Evolutionary conservation across 2,329 filamentous ascomycete species (phyloP).

Genomic region (Elsinoe batatas): DNA sequence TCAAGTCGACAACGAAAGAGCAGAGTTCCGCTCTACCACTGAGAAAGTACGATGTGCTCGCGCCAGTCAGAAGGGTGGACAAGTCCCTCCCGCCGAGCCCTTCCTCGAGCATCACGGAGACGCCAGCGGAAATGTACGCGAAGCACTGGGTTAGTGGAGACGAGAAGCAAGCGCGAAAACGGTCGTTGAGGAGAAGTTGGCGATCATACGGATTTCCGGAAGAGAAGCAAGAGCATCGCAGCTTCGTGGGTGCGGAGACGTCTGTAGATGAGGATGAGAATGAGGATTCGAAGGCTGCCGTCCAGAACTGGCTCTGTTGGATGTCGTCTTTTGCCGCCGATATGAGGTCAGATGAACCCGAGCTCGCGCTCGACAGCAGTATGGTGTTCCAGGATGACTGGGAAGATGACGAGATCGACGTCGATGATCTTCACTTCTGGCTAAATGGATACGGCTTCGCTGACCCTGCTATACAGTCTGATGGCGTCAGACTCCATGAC

Average conservation of each 20-base stretch:
- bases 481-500: background rate
- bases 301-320: constrained; percentile 5
- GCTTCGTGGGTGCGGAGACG: background rate
- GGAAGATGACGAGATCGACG: background rate
- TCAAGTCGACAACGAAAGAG: background rate
- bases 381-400: background rate
- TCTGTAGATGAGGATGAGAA: background rate
- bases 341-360: background rate
- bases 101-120: background rate
- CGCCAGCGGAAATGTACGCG: constrained; percentile 6
- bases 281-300: background rate
- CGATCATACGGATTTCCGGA: no score
- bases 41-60: background rate
- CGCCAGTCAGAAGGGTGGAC: background rate
- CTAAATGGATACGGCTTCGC: background rate
- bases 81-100: constrained; percentile 3
- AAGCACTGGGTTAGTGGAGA: background rate
- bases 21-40: background rate
- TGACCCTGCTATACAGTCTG: background rate
- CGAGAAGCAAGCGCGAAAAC: background rate
- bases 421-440: constrained; percentile 3
- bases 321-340: background rate
- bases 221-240: no score
- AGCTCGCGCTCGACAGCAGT: background rate
- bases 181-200: background rate